A percentile compares a stretch with the other conserved stretches of the same genome.
These are phyloP conservation scores for Pseudogymnoascus sp. DNA, from an alignment of 2,329 filamentous ascomycete genomes.

Conservation along the genomic window DNA sequence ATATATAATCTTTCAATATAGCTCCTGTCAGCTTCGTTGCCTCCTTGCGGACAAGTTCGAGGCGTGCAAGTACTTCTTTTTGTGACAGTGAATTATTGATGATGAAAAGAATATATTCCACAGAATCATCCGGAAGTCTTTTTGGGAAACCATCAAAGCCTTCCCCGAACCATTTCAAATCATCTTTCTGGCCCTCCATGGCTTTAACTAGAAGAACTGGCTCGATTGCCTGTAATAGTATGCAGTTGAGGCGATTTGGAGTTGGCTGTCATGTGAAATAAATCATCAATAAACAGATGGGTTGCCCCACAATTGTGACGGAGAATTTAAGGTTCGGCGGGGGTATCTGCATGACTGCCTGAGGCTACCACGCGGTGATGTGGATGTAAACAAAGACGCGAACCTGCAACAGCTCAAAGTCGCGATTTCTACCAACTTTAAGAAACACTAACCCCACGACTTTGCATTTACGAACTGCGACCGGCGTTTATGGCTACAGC, in stretches of 20 bases:
- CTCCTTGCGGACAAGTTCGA: slow-evolving; percentile 66
- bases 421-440: slow-evolving; percentile 2
- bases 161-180: slow-evolving; percentile 57
- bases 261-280: background rate
- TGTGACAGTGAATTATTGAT: slow-evolving; percentile 50
- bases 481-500: slow-evolving; percentile 9
- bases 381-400: slow-evolving; percentile 11
- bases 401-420: background rate
- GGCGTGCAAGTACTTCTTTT: slow-evolving; percentile 47
- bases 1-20: slow-evolving; percentile 79
- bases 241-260: background rate
- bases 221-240: background rate
- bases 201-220: background rate
- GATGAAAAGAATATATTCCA: slow-evolving; percentile 76
- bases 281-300: background rate
- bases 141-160: slow-evolving; percentile 52
- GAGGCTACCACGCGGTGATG: slow-evolving; percentile 5
- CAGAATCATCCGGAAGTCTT: slow-evolving; percentile 69
- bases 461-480: slow-evolving; percentile 8
- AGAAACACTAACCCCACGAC: background rate
- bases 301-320: slow-evolving; percentile 1
- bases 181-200: slow-evolving; percentile 40
- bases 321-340: slow-evolving; percentile 9
- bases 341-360: slow-evolving; percentile 3
- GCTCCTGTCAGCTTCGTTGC: slow-evolving; percentile 54